Evolutionary conservation across 768 basidiomycete genomes (phyloP).

Genomic region (Clitopilus hobsonii): DNA sequence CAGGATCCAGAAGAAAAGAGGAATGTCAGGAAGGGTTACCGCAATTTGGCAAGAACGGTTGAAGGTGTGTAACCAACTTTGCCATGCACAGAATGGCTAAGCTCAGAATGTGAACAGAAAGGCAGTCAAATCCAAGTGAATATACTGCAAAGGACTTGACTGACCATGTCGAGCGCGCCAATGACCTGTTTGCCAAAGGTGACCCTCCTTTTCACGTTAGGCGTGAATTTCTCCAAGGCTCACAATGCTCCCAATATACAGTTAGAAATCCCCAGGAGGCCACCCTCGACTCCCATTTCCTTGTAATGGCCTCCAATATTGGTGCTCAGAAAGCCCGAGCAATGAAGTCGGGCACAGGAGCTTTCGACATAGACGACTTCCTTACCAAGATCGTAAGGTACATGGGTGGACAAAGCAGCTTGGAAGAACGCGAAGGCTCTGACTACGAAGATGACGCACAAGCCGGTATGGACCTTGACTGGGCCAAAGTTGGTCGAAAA

Average conservation of each 20-base stretch:
- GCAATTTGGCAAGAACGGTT: conserved; percentile 55
- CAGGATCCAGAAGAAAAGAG: conserved; percentile 82
- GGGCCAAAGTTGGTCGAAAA: conserved; percentile 83
- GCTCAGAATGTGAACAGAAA: conserved; percentile 22
- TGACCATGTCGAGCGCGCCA: conserved; percentile 50
- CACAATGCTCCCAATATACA: conserved; percentile 20
- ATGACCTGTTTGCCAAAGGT: conserved; percentile 66
- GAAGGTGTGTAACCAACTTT: conserved; percentile 43
- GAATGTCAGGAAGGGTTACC: conserved; percentile 67
- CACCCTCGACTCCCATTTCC: conserved; percentile 80
- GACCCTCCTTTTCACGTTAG: background rate
- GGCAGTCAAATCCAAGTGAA: conserved; percentile 51
- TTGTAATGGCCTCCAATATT: conserved; percentile 73
- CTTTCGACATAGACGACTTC: conserved; percentile 93
- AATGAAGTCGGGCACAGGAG: conserved; percentile 82
- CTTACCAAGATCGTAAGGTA: conserved; percentile 67
- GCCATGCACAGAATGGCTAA: background rate
- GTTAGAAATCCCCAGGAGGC: conserved; percentile 86
- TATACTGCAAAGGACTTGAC: conserved; percentile 52
- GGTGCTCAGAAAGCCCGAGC: conserved; percentile 86
- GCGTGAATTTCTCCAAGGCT: background rate
- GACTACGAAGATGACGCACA: conserved; percentile 51
- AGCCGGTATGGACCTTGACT: conserved; percentile 52
- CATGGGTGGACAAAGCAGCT: conserved; percentile 63
- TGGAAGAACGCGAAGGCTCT: conserved; percentile 44